These are phyloP conservation scores for Chamaecrista fasciculata DNA, from an alignment of 306 rosid species.

Conservation along the genomic window DNA sequence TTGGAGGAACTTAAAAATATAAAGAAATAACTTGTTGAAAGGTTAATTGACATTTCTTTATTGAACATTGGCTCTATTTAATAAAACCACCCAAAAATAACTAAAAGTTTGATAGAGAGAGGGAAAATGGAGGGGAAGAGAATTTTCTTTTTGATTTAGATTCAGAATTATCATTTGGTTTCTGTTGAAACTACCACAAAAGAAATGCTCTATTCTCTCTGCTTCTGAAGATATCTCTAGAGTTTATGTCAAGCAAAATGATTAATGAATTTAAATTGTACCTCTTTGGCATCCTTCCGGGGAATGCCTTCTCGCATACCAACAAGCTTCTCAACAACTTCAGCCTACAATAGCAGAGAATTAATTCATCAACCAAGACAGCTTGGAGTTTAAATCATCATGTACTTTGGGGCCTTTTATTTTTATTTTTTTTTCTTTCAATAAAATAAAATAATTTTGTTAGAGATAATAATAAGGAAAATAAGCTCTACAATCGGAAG, in stretches of 20 bases:
- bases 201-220: constrained; percentile 19
- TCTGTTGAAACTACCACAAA: not conserved
- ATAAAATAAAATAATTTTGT: not conserved
- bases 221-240: not conserved
- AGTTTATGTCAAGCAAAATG: constrained; percentile 22
- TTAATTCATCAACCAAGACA: constrained; percentile 11
- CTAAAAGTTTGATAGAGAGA: too few species aligned
- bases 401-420: not conserved
- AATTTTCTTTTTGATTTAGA: too few species aligned
- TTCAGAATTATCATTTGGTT: constrained; percentile 4
- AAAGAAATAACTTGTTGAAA: too few species aligned
- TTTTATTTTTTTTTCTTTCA: too few species aligned
- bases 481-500: not conserved
- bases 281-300: constrained; percentile 98
- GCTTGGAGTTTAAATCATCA: constrained; percentile 14
- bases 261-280: constrained; percentile 32
- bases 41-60: too few species aligned
- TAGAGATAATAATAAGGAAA: not conserved
- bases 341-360: constrained; percentile 56
- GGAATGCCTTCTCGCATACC: constrained; percentile 96
- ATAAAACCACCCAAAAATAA: too few species aligned
- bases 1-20: too few species aligned
- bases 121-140: too few species aligned
- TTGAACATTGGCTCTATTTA: too few species aligned
- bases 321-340: constrained; percentile 96